These are phyloP conservation scores for Parachlorella kessleri DNA, from an alignment of 139 green algal species.

Conservation along the genomic window DNA sequence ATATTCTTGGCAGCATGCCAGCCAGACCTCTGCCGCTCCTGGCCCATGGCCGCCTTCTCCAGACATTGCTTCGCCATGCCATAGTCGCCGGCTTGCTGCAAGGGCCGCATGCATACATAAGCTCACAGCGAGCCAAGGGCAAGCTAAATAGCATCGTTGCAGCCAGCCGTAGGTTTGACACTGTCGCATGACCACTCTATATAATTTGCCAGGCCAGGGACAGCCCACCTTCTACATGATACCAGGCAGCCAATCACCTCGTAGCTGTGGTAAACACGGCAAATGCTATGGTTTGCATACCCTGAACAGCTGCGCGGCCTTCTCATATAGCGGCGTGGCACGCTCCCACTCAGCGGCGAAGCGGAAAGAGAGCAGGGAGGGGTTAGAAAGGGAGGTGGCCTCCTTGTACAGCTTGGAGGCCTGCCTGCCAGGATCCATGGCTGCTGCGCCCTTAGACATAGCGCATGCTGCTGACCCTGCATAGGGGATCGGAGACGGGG, in stretches of 20 bases:
- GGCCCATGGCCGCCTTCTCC: slow-evolving; percentile 68
- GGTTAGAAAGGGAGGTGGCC: slow-evolving; percentile 55
- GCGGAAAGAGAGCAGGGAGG: slow-evolving; percentile 64
- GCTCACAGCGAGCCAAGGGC: too few species aligned
- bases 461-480: not conserved
- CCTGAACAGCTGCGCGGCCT: slow-evolving; percentile 70
- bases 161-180: not conserved
- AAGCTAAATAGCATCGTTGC: too few species aligned
- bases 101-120: too few species aligned
- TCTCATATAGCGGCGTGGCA: slow-evolving; percentile 74
- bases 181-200: not conserved
- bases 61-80: slow-evolving; percentile 60
- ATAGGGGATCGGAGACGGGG: not conserved
- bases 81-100: slow-evolving; percentile 59
- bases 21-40: slow-evolving; percentile 64
- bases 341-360: slow-evolving; percentile 75
- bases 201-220: too few species aligned
- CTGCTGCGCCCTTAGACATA: not conserved
- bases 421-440: slow-evolving; percentile 21
- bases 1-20: slow-evolving; percentile 83
- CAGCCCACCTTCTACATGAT: too few species aligned
- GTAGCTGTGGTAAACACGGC: too few species aligned
- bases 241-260: not conserved
- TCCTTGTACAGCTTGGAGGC: slow-evolving; percentile 70
- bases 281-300: too few species aligned